Conservation (phyloP, 2,329 filamentous ascomycete genomes). For the Arachnomyces sp. region DNA sequence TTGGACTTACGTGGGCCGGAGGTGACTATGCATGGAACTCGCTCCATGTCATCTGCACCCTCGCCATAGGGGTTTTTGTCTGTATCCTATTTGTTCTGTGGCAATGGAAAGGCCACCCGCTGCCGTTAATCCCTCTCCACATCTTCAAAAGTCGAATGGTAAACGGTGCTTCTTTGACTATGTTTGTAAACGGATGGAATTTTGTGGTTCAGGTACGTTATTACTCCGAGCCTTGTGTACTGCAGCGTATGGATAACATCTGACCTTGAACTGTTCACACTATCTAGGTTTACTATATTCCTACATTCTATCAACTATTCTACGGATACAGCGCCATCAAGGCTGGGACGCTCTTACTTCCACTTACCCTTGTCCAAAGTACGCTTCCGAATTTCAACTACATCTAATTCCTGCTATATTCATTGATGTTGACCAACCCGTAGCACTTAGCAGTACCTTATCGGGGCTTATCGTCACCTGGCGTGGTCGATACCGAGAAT, state of each 20-base stretch:
- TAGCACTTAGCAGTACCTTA: constrained; percentile 42
- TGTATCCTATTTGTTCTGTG: constrained; percentile 23
- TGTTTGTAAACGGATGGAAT: constrained; percentile 55
- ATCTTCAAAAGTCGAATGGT: constrained; percentile 50
- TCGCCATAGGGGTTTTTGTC: constrained; percentile 42
- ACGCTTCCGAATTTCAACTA: constrained; percentile 18
- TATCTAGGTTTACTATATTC: constrained; percentile 48
- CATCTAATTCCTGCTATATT: constrained; percentile 34
- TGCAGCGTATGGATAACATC: background rate
- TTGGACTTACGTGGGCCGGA: constrained; percentile 54
- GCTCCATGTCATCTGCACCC: constrained; percentile 46
- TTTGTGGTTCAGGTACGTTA: constrained; percentile 46
- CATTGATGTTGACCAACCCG: constrained; percentile 39
- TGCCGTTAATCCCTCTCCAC: constrained; percentile 33
- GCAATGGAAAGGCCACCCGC: constrained; percentile 26
- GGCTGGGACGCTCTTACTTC: constrained; percentile 46
- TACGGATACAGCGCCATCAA: constrained; percentile 36
- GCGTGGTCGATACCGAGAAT: constrained; percentile 47
- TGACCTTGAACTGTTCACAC: too few relatives aligned
- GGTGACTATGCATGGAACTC: constrained; percentile 52
- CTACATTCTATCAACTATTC: constrained; percentile 55
- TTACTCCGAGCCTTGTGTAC: constrained; percentile 37
- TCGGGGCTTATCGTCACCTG: constrained; percentile 49
- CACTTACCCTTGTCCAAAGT: constrained; percentile 44
- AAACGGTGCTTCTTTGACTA: constrained; percentile 49